Conservation (phyloP, 2,329 filamentous ascomycete species). For the Berkeleyomyces rouxiae region DNA sequence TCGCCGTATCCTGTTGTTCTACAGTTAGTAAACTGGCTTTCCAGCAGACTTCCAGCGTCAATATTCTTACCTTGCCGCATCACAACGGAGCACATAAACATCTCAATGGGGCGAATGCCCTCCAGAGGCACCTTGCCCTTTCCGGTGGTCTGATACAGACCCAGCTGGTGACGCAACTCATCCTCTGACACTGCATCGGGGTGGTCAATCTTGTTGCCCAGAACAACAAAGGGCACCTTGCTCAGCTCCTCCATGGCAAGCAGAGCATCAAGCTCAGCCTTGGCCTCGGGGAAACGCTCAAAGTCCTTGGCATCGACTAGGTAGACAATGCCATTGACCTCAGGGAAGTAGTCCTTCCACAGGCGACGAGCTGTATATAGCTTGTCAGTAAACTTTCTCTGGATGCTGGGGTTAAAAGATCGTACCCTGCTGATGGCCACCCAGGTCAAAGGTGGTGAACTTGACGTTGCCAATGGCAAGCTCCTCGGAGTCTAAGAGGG, state of each 20-base stretch:
- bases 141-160: constrained; percentile 88
- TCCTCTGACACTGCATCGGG: constrained; percentile 91
- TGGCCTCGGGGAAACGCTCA: constrained; percentile 84
- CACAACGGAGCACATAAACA: constrained; percentile 98
- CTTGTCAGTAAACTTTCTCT: constrained; percentile 8
- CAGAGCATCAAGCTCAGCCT: constrained; percentile 90
- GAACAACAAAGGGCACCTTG: constrained; percentile 89
- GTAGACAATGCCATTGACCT: constrained; percentile 93
- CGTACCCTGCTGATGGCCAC: constrained; percentile 79
- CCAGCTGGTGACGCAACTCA: constrained; percentile 78
- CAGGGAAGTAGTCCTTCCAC: constrained; percentile 95
- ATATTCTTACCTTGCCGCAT: constrained; percentile 67
- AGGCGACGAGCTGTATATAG: constrained; percentile 55
- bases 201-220: constrained; percentile 99
- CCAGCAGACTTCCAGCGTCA: not conserved
- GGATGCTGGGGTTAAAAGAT: constrained; percentile 4
- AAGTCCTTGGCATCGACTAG: constrained; percentile 94
- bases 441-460: constrained; percentile 88
- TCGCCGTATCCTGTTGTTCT: constrained; percentile 55
- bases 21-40: constrained; percentile 14
- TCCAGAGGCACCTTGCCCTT: constrained; percentile 89
- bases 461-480: constrained; percentile 83
- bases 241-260: constrained; percentile 91
- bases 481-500: constrained; percentile 59
- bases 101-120: constrained; percentile 85